These are phyloP conservation scores for Globisporangium lucens DNA, from an alignment of 352 stramenopile genomes.

Conservation along the genomic window DNA sequence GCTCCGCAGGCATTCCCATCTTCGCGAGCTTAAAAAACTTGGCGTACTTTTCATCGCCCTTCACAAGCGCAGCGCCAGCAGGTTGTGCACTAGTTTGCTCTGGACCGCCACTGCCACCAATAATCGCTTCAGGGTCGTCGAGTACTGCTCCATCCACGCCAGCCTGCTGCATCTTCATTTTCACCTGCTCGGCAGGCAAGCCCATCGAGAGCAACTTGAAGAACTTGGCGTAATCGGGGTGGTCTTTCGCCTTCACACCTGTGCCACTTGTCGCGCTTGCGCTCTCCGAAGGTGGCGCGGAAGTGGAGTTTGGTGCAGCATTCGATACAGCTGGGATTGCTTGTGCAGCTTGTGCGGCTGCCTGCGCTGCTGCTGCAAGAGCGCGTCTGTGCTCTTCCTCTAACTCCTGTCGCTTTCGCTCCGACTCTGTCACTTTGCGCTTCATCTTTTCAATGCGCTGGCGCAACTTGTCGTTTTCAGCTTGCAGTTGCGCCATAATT, in stretches of 20 bases:
- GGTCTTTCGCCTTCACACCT: conserved; percentile 58
- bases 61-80: conserved; percentile 37
- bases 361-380: conserved; percentile 16
- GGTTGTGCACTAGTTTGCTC: background rate
- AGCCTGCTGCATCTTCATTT: conserved; percentile 83
- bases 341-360: conserved; percentile 7
- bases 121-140: conserved; percentile 63
- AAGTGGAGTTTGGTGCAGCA: conserved; percentile 9
- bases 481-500: conserved; percentile 47
- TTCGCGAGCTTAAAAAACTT: conserved; percentile 98
- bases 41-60: conserved; percentile 79
- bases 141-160: conserved; percentile 65
- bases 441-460: conserved; percentile 75
- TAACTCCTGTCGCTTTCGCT: conserved; percentile 48
- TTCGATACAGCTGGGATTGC: conserved; percentile 13
- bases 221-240: conserved; percentile 76
- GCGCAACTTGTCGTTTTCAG: conserved; percentile 76
- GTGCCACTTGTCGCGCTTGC: conserved; percentile 19
- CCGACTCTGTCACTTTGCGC: conserved; percentile 52
- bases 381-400: conserved; percentile 45
- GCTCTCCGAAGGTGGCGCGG: conserved; percentile 15
- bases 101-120: conserved; percentile 32
- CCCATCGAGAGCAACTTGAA: conserved; percentile 86
- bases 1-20: conserved; percentile 92
- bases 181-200: conserved; percentile 74